These are phyloP conservation scores for Podaxis pistillaris DNA, from an alignment of 768 basidiomycete species.

Conservation along the genomic window DNA sequence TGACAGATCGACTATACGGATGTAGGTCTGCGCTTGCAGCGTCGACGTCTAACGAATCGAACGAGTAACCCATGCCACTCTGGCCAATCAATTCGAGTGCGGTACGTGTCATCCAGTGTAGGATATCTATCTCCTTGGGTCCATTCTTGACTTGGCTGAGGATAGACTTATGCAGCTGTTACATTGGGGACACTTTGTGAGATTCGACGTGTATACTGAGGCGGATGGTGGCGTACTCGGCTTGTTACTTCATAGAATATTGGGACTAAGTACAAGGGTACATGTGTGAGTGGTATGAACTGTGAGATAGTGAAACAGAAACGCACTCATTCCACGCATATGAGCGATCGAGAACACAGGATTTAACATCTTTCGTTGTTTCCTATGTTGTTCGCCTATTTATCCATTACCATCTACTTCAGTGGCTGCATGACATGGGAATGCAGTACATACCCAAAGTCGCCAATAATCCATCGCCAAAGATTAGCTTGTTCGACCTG, in stretches of 20 bases:
- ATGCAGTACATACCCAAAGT: constrained; percentile 22
- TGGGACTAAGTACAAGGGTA: constrained; percentile 24
- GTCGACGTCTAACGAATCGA: constrained; percentile 33
- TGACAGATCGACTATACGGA: constrained; percentile 28
- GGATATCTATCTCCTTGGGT: constrained; percentile 30
- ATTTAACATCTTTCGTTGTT: constrained; percentile 43
- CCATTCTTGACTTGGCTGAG: constrained; percentile 24
- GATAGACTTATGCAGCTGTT: constrained; percentile 28
- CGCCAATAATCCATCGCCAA: constrained; percentile 28
- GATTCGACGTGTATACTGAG: not conserved
- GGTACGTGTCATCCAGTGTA: constrained; percentile 38
- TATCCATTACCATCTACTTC: not conserved
- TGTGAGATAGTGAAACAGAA: not conserved
- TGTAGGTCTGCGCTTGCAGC: constrained; percentile 17
- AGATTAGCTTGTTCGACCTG: constrained; percentile 20
- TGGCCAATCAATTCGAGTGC: constrained; percentile 54
- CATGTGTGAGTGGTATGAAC: not conserved
- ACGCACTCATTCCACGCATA: constrained; percentile 33
- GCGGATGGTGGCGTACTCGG: constrained; percentile 18
- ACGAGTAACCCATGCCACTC: constrained; percentile 44
- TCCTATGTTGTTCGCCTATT: constrained; percentile 39
- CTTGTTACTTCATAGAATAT: constrained; percentile 32
- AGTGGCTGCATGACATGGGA: not conserved
- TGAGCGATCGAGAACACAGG: constrained; percentile 43
- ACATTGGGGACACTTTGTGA: not conserved